phyloP scores from a whole-genome alignment of 192 early-diverging fungal species.

The Coemansia sp. region DNA sequence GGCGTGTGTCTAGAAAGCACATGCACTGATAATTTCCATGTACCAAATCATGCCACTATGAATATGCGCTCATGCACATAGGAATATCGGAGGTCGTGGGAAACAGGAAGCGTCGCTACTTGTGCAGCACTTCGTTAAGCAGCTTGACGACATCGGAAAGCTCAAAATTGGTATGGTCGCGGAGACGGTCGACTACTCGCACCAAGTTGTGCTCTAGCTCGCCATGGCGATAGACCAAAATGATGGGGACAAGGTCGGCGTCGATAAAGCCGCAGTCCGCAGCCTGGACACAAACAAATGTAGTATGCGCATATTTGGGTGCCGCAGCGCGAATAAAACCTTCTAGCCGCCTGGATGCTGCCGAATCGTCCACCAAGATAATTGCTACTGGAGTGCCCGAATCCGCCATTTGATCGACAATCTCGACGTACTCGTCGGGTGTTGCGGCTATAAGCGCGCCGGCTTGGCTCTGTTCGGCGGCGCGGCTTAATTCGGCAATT shows the following conservation, averaged over 20 bases:
- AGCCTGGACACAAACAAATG: constrained; percentile 42
- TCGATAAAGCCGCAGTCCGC: constrained; percentile 43
- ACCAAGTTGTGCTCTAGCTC: constrained; percentile 44
- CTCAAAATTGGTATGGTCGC: constrained; percentile 26
- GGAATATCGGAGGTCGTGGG: neutral
- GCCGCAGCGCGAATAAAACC: constrained; percentile 14
- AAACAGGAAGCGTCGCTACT: constrained; percentile 3
- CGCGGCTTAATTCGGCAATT: constrained; percentile 15
- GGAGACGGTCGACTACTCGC: constrained; percentile 36
- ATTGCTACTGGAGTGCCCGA: constrained; percentile 14
- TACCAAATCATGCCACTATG: neutral
- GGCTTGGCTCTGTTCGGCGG: constrained; percentile 13
- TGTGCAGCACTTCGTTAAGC: constrained; percentile 8
- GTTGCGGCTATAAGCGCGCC: constrained; percentile 21
- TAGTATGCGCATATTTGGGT: constrained; percentile 14
- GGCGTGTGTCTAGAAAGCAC: no score
- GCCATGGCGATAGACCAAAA: constrained; percentile 41
- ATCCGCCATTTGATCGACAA: constrained; percentile 34
- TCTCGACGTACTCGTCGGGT: constrained; percentile 45
- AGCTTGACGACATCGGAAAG: constrained; percentile 24
- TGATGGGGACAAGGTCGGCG: constrained; percentile 28
- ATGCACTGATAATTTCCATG: no score
- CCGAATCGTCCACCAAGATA: constrained; percentile 16
- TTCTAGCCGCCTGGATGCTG: constrained; percentile 22
- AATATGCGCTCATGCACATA: neutral